Evolutionary conservation across 257 asterid genomes (phyloP).

Genomic region (Scutellaria minor): DNA sequence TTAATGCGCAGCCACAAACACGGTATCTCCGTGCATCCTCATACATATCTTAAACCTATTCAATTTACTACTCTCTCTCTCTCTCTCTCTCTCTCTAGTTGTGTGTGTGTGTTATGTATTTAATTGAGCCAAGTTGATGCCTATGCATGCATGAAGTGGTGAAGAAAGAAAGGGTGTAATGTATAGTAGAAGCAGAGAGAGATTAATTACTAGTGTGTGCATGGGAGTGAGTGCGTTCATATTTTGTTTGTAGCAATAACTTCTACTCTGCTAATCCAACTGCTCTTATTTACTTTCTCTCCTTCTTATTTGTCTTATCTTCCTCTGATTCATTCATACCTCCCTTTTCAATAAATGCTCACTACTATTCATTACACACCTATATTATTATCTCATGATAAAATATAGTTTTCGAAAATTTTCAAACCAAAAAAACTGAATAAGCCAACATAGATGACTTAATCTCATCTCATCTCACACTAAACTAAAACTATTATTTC

Average conservation of each 20-base stretch:
- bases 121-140: background rate
- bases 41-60: background rate
- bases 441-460: too few species aligned
- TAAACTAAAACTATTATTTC: too few species aligned
- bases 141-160: conserved; percentile 11
- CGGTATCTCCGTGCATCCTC: conserved; percentile 45
- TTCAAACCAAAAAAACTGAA: too few species aligned
- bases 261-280: conserved; percentile 19
- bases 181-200: background rate
- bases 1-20: conserved; percentile 48
- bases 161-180: background rate
- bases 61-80: conserved; percentile 14
- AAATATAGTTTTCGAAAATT: too few species aligned
- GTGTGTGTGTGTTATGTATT: too few species aligned
- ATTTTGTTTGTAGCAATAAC: background rate
- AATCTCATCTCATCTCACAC: too few species aligned
- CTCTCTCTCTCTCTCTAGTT: background rate
- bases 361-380: too few species aligned
- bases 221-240: conserved; percentile 38
- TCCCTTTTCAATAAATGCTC: too few species aligned
- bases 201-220: conserved; percentile 21
- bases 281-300: background rate
- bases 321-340: too few species aligned
- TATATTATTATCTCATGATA: too few species aligned
- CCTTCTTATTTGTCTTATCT: background rate